Evolutionary conservation across 2,329 filamentous ascomycete species (phyloP), one percentile per base, ranked within the genome.

Genomic region (Sporothrix protearum): DNA sequence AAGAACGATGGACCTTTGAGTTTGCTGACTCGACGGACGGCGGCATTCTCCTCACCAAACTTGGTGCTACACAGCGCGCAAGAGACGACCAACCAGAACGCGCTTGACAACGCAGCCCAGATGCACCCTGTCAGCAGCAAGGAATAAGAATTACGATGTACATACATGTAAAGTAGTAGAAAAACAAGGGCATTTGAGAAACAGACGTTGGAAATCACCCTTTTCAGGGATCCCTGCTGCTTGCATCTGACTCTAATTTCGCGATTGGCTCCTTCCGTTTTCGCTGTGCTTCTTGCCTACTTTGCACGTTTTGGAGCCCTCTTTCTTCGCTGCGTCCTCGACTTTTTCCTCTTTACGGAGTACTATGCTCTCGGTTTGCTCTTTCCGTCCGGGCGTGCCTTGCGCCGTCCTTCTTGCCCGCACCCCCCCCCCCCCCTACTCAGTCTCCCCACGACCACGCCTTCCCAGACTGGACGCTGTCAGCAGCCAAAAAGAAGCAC

Each of bases 301-400:
- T 42, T 8, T 42, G 39, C 10, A 47, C 42, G 16, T 14, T 4
- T 14, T 47, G 10, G 42, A 47, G 19, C 19, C 49, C 49, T 53
- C 49, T 12, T 53, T 53, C 49, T 14, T 53, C n/a, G n/a, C n/a
- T n/a, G n/a, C n/a, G n/a, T n/a, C n/a, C n/a, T n/a, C 7, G 49
- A 57, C 53, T 57, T 57, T 57, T 57, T 57, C 19, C 53, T 57
- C 53, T 57, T 57, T n/a, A n/a, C n/a, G n/a, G n/a, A n/a, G n/a
- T n/a, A 8, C 47, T 53, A 9, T 53, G 49, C 49, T 12, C 22
- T 14, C 5, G n/a, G 8, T 33, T 57, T 57, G 53, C 28, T 57
- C 53, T 57, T 57, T 57, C 53, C 53, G 57, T 39, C 1, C 57
- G n/a, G n/a, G 59, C n/a, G 59, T 63, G n/a, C 59, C 59, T 42